A percentile compares a stretch with the other conserved stretches of the same genome.
These are phyloP conservation scores for Trypanosoma melophagium DNA, from an alignment of 208 protist species.

Conservation along the genomic window DNA sequence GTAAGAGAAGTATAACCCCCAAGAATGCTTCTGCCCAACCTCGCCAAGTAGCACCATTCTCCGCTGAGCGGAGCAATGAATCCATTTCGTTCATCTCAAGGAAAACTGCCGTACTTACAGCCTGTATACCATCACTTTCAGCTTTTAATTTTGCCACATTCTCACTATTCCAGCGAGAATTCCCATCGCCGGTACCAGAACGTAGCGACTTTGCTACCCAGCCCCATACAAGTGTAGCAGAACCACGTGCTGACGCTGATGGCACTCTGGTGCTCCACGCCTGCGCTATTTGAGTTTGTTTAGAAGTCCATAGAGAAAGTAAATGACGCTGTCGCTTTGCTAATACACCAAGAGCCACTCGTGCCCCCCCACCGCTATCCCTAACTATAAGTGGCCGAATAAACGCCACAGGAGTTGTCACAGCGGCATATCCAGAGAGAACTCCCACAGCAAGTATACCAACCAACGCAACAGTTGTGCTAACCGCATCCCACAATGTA, in stretches of 20 bases:
- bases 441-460: slow-evolving; percentile 67
- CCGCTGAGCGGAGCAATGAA: slow-evolving; percentile 47
- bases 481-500: slow-evolving; percentile 14
- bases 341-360: slow-evolving; percentile 32
- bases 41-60: slow-evolving; percentile 44
- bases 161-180: neutral
- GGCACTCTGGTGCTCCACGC: slow-evolving; percentile 4
- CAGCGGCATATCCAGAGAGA: slow-evolving; percentile 70
- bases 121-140: slow-evolving; percentile 51
- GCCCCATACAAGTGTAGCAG: slow-evolving; percentile 5
- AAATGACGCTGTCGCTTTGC: slow-evolving; percentile 62
- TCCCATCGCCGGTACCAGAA: slow-evolving; percentile 3
- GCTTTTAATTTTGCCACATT: slow-evolving; percentile 27
- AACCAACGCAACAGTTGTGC: slow-evolving; percentile 34
- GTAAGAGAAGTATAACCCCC: slow-evolving; percentile 52
- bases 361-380: slow-evolving; percentile 33
- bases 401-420: slow-evolving; percentile 55
- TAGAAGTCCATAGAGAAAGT: slow-evolving; percentile 46
- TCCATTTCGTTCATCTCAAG: slow-evolving; percentile 67
- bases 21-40: slow-evolving; percentile 48
- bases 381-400: slow-evolving; percentile 44
- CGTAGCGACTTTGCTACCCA: slow-evolving; percentile 26
- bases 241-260: neutral
- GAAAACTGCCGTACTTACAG: slow-evolving; percentile 63
- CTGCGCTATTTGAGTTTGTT: slow-evolving; percentile 51